Percentiles rank a stretch among this genome's conserved stretches.
phyloP scores from a whole-genome alignment of 805 yeast species.

The Candida odintsovae region DNA sequence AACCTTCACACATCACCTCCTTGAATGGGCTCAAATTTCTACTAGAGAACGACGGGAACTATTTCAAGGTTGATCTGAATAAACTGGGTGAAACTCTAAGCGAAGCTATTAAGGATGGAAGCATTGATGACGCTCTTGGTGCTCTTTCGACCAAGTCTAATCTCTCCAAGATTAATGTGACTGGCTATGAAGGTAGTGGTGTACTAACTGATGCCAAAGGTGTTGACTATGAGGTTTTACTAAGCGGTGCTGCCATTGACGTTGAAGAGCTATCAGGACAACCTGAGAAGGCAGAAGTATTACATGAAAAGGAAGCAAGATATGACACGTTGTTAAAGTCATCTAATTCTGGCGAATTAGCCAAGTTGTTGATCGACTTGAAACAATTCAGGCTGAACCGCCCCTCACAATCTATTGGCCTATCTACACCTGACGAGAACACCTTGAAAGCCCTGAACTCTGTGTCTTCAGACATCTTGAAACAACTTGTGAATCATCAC shows the following conservation, averaged over 20 bases:
- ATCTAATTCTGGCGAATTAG: background rate
- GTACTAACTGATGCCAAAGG: background rate
- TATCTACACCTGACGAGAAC: constrained; percentile 10
- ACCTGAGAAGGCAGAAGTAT: background rate
- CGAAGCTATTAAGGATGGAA: background rate
- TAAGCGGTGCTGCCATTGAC: background rate
- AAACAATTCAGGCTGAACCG: constrained; percentile 1
- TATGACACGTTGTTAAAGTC: background rate
- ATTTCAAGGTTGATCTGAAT: background rate
- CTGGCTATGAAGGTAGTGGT: background rate
- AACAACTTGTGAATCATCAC: constrained; percentile 17
- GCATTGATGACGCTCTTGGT: background rate
- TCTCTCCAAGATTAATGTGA: background rate
- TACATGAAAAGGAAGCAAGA: background rate
- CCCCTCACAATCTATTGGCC: constrained; percentile 1
- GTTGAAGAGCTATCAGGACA: background rate
- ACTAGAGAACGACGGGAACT: background rate
- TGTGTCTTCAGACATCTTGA: constrained; percentile 16
- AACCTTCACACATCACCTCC: background rate
- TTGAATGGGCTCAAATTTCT: background rate
- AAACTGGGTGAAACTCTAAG: background rate
- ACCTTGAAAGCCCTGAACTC: constrained; percentile 14
- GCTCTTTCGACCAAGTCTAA: background rate
- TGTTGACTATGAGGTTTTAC: background rate
- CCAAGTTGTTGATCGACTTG: background rate